A percentile compares a stretch with the other conserved stretches of the same genome.
phyloP scores from a whole-genome alignment of 164 flowering plant species.

The Pachysandra terminalis region DNA sequence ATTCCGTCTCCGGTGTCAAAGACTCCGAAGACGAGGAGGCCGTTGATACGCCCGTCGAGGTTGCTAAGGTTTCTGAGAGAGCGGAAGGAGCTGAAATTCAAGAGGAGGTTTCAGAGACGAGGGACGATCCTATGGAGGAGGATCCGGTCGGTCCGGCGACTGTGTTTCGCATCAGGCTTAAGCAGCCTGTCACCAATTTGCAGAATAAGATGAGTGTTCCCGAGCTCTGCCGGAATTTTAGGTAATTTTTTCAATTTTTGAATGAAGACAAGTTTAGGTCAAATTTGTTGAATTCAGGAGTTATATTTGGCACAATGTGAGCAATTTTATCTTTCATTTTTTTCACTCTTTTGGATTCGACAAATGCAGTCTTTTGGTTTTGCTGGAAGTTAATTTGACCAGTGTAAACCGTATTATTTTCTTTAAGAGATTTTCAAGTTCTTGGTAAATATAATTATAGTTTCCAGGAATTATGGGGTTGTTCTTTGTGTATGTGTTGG shows the following conservation, averaged over 20 bases:
- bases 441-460: neutral
- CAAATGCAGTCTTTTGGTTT: neutral
- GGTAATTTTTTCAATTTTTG: conserved; percentile 43
- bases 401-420: neutral
- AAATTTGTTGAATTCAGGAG: neutral
- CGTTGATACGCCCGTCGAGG: conserved; percentile 14
- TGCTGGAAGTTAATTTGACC: neutral
- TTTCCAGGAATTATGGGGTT: neutral
- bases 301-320: neutral
- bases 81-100: conserved; percentile 20
- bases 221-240: conserved; percentile 92
- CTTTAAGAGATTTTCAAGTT: neutral
- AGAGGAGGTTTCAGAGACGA: conserved; percentile 18
- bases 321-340: too few species aligned
- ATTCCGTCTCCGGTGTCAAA: conserved; percentile 21
- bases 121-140: conserved; percentile 55
- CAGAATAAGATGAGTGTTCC: conserved; percentile 95
- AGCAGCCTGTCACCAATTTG: conserved; percentile 84
- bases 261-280: neutral
- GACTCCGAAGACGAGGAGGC: conserved; percentile 38
- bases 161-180: conserved; percentile 76
- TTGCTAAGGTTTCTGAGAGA: conserved; percentile 21
- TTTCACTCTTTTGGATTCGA: neutral
- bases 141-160: conserved; percentile 58
- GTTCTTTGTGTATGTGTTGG: neutral